Percentiles rank a stretch among this genome's conserved stretches.
phyloP scores from a whole-genome alignment of 805 yeast species.

The Myxozyma monticola region DNA sequence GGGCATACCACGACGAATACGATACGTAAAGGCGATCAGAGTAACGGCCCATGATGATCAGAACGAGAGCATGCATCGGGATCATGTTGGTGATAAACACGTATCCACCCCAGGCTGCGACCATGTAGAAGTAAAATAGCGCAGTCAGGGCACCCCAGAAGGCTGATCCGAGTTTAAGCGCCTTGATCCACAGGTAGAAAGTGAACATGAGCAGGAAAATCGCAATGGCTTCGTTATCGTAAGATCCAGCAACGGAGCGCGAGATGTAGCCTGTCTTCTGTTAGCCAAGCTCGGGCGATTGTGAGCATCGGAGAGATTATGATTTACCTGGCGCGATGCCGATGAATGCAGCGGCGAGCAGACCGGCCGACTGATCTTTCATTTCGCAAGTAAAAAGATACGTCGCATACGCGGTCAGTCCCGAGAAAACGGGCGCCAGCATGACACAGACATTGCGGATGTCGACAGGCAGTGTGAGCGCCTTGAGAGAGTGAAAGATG shows the following conservation, averaged over 20 bases:
- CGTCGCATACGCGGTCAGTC: slow-evolving; percentile 86
- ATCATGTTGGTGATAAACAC: slow-evolving; percentile 97
- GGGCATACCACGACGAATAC: slow-evolving; percentile 93
- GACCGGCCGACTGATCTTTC: slow-evolving; percentile 85
- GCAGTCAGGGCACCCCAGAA: slow-evolving; percentile 83
- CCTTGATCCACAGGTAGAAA: slow-evolving; percentile 93
- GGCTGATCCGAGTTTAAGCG: slow-evolving; percentile 86
- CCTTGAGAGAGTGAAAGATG: slow-evolving; percentile 70
- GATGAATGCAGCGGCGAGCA: slow-evolving; percentile 89
- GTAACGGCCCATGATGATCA: slow-evolving; percentile 93
- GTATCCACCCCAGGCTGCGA: slow-evolving; percentile 99
- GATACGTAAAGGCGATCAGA: slow-evolving; percentile 79
- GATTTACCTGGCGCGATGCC: slow-evolving; percentile 88
- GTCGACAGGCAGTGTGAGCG: slow-evolving; percentile 78
- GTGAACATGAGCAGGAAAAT: slow-evolving; percentile 94
- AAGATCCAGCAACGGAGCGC: slow-evolving; percentile 97
- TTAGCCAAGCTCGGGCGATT: not conserved
- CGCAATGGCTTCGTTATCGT: slow-evolving; percentile 98
- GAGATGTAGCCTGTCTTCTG: slow-evolving; percentile 62
- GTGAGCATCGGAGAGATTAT: not conserved
- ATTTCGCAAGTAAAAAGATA: slow-evolving; percentile 85
- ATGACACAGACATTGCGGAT: slow-evolving; percentile 94
- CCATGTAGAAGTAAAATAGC: slow-evolving; percentile 94
- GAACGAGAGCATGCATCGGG: slow-evolving; percentile 89
- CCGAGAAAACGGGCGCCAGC: slow-evolving; percentile 95